Evolutionary conservation across 2,329 filamentous ascomycete species (phyloP), one percentile per base, ranked within the genome.

Genomic region (Arachnomyces sp.): DNA sequence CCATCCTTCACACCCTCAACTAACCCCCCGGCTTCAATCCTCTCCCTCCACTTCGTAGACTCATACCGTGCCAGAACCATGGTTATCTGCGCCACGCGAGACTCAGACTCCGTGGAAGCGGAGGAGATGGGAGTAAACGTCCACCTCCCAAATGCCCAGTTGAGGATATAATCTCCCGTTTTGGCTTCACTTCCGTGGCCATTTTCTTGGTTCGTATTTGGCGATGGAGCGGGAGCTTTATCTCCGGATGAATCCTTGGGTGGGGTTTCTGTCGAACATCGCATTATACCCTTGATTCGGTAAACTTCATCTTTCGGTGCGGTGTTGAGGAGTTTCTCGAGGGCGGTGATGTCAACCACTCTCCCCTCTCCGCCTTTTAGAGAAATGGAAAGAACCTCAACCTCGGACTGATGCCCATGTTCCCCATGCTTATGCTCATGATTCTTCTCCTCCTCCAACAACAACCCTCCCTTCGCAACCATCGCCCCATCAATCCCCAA

Each of bases 91-190:
- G 66, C 57, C 15, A 66, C 49, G 17, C 59, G 55, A 29, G 55
- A 47, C 17, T 60, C 58, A 3, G 57, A 53, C 2, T 50, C 52
- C 38, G 60, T 52, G 1, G 55, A 52, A 17, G 59, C 54, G 13
- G 80, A 66, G 2, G 52, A 48, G 2, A 58, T 61, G 4, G 77
- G 72, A 2, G 88, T 93, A 56, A 90, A 95, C 0, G 80, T 94
- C 90, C 92, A 98, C 21, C 92, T 76, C 1, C 88, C 88, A 65
- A 98, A 98, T 0, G 92, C 92, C 92, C 92, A 98, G 61, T 98
- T 98, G 44, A 98, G 74, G 33, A 98, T 95, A 58, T 92, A 95
- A 40, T 85, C 73, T 12, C 63, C 61, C 14, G 61, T 55, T 2
- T 61, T 63, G 16, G n/a, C 28, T 7, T 29, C 5, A 42, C 45